Evolutionary conservation across 2,329 filamentous ascomycete genomes (phyloP).

Genomic region (Aspergillus alliaceus): DNA sequence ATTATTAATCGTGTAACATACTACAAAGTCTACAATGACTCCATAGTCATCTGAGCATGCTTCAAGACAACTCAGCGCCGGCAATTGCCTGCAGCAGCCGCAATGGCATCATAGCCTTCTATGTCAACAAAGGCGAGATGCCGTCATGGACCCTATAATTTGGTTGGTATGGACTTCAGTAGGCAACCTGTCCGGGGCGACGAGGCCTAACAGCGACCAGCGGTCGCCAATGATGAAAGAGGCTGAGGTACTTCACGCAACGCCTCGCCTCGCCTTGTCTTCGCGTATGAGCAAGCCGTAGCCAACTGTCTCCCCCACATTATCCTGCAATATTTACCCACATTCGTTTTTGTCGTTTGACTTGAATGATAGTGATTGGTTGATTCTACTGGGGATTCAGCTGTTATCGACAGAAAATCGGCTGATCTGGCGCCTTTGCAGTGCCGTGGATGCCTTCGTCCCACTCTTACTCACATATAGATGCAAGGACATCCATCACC

Average conservation of each 20-base stretch:
- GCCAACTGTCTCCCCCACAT: slow-evolving; percentile 2
- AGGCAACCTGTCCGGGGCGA: neutral
- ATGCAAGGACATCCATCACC: neutral
- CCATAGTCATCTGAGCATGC: neutral
- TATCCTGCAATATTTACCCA: neutral
- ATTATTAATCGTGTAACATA: neutral
- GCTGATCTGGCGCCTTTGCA: slow-evolving; percentile 1
- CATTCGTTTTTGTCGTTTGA: neutral
- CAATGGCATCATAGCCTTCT: neutral
- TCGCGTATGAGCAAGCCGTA: neutral
- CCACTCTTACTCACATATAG: slow-evolving; percentile 1
- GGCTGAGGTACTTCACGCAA: neutral
- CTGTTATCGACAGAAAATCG: neutral
- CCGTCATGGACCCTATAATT: neutral
- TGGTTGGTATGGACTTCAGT: neutral
- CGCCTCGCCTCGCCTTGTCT: neutral
- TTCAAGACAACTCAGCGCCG: neutral
- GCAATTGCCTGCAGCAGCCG: neutral
- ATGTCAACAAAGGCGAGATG: neutral
- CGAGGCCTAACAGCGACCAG: neutral
- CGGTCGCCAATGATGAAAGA: neutral
- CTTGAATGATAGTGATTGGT: neutral
- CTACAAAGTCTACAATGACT: neutral
- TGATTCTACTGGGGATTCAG: neutral
- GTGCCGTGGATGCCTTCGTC: neutral